Evolutionary conservation across 1,284 basidiomycete genomes (phyloP).

Genomic region (Peniophora sp.): DNA sequence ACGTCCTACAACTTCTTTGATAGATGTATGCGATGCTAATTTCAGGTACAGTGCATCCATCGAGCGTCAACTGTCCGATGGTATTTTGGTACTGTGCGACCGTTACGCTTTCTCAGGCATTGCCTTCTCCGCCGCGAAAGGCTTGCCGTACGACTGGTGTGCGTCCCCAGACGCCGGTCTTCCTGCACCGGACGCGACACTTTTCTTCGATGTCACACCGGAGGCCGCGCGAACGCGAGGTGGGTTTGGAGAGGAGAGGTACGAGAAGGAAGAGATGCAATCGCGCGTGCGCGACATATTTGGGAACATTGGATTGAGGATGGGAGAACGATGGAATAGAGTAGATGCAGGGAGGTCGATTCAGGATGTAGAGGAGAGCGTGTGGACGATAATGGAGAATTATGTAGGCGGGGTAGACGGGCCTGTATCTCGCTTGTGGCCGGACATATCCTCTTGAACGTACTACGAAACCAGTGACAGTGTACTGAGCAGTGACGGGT

Average conservation of each 20-base stretch:
- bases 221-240: constrained; percentile 67
- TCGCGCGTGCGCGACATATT: constrained; percentile 61
- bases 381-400: constrained; percentile 43
- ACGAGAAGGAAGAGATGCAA: constrained; percentile 79
- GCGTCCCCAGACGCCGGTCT: constrained; percentile 78
- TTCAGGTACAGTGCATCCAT: constrained; percentile 50
- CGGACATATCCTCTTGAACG: not conserved
- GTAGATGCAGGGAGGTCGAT: constrained; percentile 57
- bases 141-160: constrained; percentile 68
- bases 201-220: constrained; percentile 84
- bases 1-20: constrained; percentile 21
- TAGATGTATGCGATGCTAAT: constrained; percentile 2
- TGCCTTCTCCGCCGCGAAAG: constrained; percentile 89
- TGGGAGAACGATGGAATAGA: constrained; percentile 50
- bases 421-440: not conserved
- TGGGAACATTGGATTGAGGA: constrained; percentile 38
- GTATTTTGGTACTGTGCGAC: constrained; percentile 81
- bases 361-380: constrained; percentile 49
- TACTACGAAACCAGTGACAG: not conserved
- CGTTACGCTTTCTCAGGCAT: constrained; percentile 97
- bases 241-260: constrained; percentile 87
- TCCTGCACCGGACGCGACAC: constrained; percentile 81
- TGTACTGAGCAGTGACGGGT: too few relatives aligned
- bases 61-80: constrained; percentile 48
- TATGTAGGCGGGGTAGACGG: too few relatives aligned